Evolutionary conservation across 345 rosid genomes (phyloP), one percentile per base, ranked within the genome.

Genomic region (Euphorbia peplus): DNA sequence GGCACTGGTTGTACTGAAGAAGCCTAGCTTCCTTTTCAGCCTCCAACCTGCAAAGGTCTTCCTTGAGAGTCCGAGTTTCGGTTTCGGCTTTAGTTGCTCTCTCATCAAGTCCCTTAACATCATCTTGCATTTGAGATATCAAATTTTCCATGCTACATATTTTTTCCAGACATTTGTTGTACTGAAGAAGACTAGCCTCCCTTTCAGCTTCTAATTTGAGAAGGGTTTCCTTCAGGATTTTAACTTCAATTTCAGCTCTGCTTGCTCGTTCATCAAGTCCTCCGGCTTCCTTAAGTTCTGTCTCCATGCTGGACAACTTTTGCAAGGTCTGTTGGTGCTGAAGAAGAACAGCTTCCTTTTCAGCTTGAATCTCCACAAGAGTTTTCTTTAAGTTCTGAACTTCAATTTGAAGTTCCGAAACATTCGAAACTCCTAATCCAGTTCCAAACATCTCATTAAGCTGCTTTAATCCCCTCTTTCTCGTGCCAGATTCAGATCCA

Each of bases 381-480:
- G 72, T 68, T 57, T 67, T 76, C 68, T 61, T 63, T 35, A 71
- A 63, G 61, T 50, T 21, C 41, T 61, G 61, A 57, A 71, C 66
- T 72, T 71, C 66, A 30, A 16, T 58, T 58, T 75, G 47, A 37
- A 24, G 78, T 64, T 74, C 78, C 2, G 63, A 61, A 72, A 48
- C 44, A 58, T 63, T 65, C 64, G 77, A 70, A 68, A 58, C 61
- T 26, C 50, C 74, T 65, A 52, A 75, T 42, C 70, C 75, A 0
- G 83, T 72, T 0, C 73, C 74, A 24, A 83, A 79, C 76, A 86
- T 73, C 26, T 89, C 89, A 47, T 77, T 80, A 68, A 91, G 83
- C 83, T 85, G 91, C 76, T 88, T 88, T 61, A 95, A 75, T 28
- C 95, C 95, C 67, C 69, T 83, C 69, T 62, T 88, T 70, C 81